phyloP scores from a whole-genome alignment of 2,329 filamentous ascomycete species.

The Lasiodiplodia theobromae region DNA sequence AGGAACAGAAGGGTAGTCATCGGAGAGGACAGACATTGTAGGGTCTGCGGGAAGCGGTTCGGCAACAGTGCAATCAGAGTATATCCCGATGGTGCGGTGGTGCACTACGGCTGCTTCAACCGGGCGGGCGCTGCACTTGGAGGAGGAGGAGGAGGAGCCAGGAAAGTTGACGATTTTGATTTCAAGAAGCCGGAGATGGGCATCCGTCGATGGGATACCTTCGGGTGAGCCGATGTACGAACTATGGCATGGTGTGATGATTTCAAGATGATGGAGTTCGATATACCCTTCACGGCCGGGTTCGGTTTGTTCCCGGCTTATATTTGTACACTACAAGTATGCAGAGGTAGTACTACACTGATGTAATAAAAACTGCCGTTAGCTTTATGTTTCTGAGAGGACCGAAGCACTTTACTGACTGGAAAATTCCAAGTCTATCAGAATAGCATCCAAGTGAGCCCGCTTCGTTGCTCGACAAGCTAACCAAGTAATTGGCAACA shows the following conservation, averaged over 20 bases:
- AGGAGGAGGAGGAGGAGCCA: neutral
- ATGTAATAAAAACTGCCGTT: neutral
- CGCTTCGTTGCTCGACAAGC: too few relatives aligned
- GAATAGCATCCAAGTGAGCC: too few relatives aligned
- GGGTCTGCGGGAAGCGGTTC: conserved; percentile 90
- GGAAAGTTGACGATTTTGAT: neutral
- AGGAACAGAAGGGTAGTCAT: conserved; percentile 77
- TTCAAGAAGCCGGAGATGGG: conserved; percentile 10
- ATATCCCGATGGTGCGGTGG: conserved; percentile 70
- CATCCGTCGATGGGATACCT: conserved; percentile 18
- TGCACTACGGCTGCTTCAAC: conserved; percentile 56
- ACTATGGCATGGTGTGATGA: neutral
- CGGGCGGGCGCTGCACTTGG: conserved; percentile 6
- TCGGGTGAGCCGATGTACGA: conserved; percentile 1
- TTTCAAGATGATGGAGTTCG: neutral
- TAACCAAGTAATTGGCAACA: too few relatives aligned
- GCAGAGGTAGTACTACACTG: neutral
- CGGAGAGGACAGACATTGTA: conserved; percentile 86
- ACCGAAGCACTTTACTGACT: too few relatives aligned
- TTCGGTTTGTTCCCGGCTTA: neutral
- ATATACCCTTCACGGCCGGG: conserved; percentile 4
- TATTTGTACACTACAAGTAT: neutral
- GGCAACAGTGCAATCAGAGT: conserved; percentile 91
- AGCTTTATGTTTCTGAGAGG: too few relatives aligned
- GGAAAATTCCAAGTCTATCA: too few relatives aligned